A percentile compares a stretch with the other conserved stretches of the same genome.
These are phyloP conservation scores for Ogataea henricii DNA, from an alignment of 805 yeast genomes.

Conservation along the genomic window DNA sequence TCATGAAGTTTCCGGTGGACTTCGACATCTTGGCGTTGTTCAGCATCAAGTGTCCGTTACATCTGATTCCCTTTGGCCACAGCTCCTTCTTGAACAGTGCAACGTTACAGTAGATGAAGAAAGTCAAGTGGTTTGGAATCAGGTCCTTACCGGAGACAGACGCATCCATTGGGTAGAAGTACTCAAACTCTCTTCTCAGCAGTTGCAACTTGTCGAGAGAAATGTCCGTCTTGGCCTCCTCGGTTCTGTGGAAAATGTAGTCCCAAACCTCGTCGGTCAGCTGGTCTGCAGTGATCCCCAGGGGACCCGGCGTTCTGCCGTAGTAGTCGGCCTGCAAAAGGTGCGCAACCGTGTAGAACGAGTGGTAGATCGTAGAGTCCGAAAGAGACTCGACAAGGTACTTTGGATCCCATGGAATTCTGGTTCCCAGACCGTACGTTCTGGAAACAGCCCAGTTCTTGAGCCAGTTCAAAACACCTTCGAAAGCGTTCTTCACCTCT, in stretches of 20 bases:
- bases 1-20: conserved; percentile 95
- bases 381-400: conserved; percentile 92
- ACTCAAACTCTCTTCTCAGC: conserved; percentile 92
- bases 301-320: conserved; percentile 74
- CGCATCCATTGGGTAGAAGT: conserved; percentile 92
- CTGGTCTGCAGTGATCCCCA: conserved; percentile 75
- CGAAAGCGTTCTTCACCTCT: conserved; percentile 89
- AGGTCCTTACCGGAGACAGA: conserved; percentile 95
- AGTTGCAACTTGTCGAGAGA: conserved; percentile 65
- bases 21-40: conserved; percentile 98
- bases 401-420: conserved; percentile 94
- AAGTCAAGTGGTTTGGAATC: conserved; percentile 95
- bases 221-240: conserved; percentile 56
- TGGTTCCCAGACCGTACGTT: conserved; percentile 93
- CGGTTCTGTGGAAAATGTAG: conserved; percentile 77
- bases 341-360: conserved; percentile 89
- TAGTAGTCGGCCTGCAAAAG: conserved; percentile 83
- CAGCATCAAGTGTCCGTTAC: conserved; percentile 92
- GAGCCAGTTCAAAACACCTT: conserved; percentile 93
- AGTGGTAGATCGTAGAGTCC: conserved; percentile 94
- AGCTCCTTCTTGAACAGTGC: conserved; percentile 86
- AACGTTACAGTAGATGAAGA: conserved; percentile 89
- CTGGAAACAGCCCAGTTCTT: conserved; percentile 98
- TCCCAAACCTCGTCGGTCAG: conserved; percentile 94
- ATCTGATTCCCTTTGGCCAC: conserved; percentile 95